Evolutionary conservation across 1,284 basidiomycete species (phyloP), one percentile per base, ranked within the genome.

Genomic region (Leccinum fallax): DNA sequence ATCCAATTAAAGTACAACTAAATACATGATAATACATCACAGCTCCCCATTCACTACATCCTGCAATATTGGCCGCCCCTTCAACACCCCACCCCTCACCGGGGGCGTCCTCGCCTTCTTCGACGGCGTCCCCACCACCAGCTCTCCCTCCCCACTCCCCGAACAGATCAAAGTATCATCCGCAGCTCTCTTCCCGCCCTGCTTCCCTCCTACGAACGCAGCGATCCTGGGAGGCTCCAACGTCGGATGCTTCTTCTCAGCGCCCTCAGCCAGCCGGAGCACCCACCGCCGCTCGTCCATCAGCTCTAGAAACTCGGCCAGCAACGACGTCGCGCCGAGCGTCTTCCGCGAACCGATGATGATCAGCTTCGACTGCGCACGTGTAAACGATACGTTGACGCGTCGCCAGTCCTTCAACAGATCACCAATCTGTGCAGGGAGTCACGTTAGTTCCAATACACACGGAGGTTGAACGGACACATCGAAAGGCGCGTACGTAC

Each of bases 311-410:
- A 96, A 95, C 40, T 89, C 85, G 3, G 78, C 74, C 34, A 96
- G 77, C 19, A 96, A 74, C 3, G 89, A 80, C 0, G 85, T 82
- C 21, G 74, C 69, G 28, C 84, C 72, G 9, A 97, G 80, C 0
- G 95, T 97, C 64, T 77, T 83, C 38, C 88, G 81, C 1, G 92
- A 93, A 16, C 97, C 97, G 68, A 99, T 83, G 61, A 99, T 89
- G 71, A 98, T 83, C 4, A 99, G 79, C 77, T 98, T 98, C 43
- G 87, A 86, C 59, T 91, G 87, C 0, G 97, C 96, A 4, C 97
- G 87, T 0, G 97, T 99, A 72, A 99, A 93, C 3, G 94, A 93
- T 36, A 99, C 97, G 71, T 99, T 99, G 81, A 98, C 90, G 38
- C 97, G 80, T 52, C 97, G 83, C 92, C 95, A 97, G 74, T 98